Percentiles rank a stretch among this genome's conserved stretches.
These are phyloP conservation scores for Malus hybrid DNA, from an alignment of 331 rosid species.

Conservation along the genomic window DNA sequence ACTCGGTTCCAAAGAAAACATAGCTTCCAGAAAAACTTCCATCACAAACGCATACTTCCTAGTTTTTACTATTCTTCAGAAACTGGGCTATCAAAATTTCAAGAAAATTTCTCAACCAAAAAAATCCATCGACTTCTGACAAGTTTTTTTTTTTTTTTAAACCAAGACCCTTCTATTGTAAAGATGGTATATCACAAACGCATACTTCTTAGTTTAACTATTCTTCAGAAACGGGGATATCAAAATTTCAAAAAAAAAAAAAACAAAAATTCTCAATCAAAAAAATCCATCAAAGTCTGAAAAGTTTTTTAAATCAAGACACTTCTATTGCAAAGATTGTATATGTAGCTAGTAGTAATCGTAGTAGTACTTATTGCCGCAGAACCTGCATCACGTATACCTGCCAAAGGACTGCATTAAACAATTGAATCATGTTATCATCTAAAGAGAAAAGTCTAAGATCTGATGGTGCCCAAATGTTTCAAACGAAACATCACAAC, in stretches of 20 bases:
- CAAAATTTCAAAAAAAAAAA: background rate
- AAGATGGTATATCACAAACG: no score
- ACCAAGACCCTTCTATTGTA: no score
- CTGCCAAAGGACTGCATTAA: background rate
- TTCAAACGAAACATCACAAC: background rate
- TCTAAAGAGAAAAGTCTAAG: background rate
- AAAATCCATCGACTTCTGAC: no score
- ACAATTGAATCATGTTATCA: background rate
- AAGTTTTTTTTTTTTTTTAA: no score
- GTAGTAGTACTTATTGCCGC: background rate
- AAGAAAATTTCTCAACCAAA: no score
- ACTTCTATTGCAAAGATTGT: background rate
- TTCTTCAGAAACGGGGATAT: background rate
- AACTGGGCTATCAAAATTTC: background rate
- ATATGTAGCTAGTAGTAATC: background rate
- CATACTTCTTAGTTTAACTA: background rate
- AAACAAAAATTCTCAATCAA: background rate
- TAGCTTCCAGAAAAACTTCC: background rate
- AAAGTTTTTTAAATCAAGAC: background rate
- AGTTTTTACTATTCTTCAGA: background rate
- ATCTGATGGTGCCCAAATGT: background rate
- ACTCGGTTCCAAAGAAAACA: background rate
- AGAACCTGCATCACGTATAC: conserved; percentile 1
- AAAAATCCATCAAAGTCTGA: background rate
- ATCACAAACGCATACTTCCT: background rate